Base-by-base conservation (phyloP, 352 stramenopile genomes). In the Globisporangium alternatum region DNA sequence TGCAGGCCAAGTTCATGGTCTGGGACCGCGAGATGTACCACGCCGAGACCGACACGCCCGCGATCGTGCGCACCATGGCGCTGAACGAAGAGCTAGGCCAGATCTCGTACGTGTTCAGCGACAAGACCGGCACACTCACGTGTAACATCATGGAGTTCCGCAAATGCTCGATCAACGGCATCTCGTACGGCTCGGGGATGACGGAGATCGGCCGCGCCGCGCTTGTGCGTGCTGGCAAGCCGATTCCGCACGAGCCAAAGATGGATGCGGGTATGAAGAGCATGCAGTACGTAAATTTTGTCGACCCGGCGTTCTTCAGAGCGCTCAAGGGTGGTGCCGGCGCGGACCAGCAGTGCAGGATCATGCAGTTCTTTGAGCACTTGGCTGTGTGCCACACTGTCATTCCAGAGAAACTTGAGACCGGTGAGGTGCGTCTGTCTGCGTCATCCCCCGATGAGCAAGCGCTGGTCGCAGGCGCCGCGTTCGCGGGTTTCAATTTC, bases 81-180 rank as follows among this genome's bases (percentile, higher is more conserved):
- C 76, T 98, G 17, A 97, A 95, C 68, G 91, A 98, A 71, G 90
- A 97, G 64, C 71, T 98, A 5, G 92, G 92, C 3, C 91, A 98
- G 70, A 89, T 98, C 28, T 89, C 78, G 28, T 93, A 94, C 67
- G 82, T 97, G 15, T 97, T 97, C 64, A 88, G 70, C 49, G 92
- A 98, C 68, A 98, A 98, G 71, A 98, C 92, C 7, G 93, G 93
- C 39, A 98, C 93, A 19, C 68, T 98, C 9, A 98, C 93, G 31
- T 89, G 89, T 61, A 98, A 98, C 69, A 71, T 97, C 33, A 98
- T 98, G 93, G 82, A 97, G 60, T 98, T 98, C 72, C 96, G 97
- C 63, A 91, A 94, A 52, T 98, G 88, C 69, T 97, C 85, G 35
- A 95, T 98, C 55, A 91, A 96, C 65, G 91, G 90, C 37, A 80